Conservation (phyloP, 495 filamentous ascomycete genomes). For the Apodospora peruviana region DNA sequence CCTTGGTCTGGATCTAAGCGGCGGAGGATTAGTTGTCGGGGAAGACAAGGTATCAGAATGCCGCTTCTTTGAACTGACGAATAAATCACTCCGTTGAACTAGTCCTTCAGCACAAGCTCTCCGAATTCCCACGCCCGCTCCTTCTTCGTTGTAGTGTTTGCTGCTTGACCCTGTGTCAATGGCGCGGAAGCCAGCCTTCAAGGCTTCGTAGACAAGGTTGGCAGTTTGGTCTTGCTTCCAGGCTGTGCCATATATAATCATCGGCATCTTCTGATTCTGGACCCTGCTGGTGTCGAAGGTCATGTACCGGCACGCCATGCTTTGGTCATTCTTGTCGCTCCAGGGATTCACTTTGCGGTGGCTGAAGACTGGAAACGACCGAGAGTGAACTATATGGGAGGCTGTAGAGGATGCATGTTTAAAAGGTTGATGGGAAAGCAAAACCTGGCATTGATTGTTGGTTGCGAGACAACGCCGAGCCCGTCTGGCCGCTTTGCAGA, state of each 20-base stretch:
- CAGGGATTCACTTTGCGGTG: no score
- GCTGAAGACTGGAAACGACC: no score
- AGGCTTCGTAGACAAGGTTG: conserved; percentile 61
- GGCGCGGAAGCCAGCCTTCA: conserved; percentile 65
- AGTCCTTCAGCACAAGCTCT: conserved; percentile 52
- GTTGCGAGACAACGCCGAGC: no score
- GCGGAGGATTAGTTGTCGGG: neutral
- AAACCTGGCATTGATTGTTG: no score
- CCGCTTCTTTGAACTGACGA: conserved; percentile 31
- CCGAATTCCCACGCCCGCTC: conserved; percentile 62
- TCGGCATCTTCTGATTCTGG: conserved; percentile 36
- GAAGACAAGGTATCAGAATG: conserved; percentile 35
- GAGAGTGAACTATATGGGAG: no score
- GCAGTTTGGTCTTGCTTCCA: conserved; percentile 74
- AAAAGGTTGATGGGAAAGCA: no score
- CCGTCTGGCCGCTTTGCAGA: no score
- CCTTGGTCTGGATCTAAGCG: conserved; percentile 73
- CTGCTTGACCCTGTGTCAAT: conserved; percentile 79
- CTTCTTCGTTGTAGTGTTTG: conserved; percentile 68
- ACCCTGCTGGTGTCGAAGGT: conserved; percentile 3
- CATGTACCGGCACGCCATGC: no score
- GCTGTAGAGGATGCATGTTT: no score
- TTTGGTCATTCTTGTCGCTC: no score
- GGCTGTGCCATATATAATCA: conserved; percentile 77
- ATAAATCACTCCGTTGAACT: conserved; percentile 56